Evolutionary conservation across 106 monocot species (phyloP).

Genomic region (Dioscorea dumetorum): DNA sequence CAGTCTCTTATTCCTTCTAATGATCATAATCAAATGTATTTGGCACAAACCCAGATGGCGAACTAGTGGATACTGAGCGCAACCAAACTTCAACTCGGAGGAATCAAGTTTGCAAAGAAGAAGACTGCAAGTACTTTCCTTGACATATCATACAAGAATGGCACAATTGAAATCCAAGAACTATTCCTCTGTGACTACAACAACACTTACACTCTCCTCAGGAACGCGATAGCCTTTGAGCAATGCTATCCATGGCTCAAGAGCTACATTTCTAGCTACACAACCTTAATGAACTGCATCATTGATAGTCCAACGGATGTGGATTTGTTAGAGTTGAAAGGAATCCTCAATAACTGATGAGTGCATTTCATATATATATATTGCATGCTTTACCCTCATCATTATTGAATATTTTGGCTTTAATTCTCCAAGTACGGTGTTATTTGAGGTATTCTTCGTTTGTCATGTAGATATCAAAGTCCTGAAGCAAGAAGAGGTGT

Average conservation of each 20-base stretch:
- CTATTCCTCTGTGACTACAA: conserved; percentile 9
- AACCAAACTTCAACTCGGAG: conserved; percentile 8
- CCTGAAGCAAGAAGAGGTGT: too few relatives aligned
- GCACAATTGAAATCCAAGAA: conserved; percentile 17
- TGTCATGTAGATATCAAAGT: too few relatives aligned
- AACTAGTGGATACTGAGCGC: conserved; percentile 7
- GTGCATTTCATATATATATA: too few relatives aligned
- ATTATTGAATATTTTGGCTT: too few relatives aligned
- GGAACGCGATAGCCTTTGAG: conserved; percentile 34
- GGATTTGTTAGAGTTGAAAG: neutral
- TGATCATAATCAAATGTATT: neutral
- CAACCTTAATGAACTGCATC: conserved; percentile 18
- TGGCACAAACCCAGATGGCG: neutral
- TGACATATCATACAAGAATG: conserved; percentile 18
- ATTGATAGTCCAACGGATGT: conserved; percentile 18
- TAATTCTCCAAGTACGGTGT: too few relatives aligned
- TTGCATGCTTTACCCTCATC: too few relatives aligned
- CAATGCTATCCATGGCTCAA: conserved; percentile 10
- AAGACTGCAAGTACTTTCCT: conserved; percentile 10
- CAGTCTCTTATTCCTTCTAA: neutral
- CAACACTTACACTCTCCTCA: neutral
- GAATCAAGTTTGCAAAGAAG: conserved; percentile 16
- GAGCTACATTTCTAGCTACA: conserved; percentile 12
- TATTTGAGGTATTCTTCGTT: too few relatives aligned
- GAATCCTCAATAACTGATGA: conserved; percentile 16